Evolutionary conservation across 2,329 filamentous ascomycete genomes (phyloP), one percentile per base, ranked within the genome.

Genomic region (Grosmannia penicillata): DNA sequence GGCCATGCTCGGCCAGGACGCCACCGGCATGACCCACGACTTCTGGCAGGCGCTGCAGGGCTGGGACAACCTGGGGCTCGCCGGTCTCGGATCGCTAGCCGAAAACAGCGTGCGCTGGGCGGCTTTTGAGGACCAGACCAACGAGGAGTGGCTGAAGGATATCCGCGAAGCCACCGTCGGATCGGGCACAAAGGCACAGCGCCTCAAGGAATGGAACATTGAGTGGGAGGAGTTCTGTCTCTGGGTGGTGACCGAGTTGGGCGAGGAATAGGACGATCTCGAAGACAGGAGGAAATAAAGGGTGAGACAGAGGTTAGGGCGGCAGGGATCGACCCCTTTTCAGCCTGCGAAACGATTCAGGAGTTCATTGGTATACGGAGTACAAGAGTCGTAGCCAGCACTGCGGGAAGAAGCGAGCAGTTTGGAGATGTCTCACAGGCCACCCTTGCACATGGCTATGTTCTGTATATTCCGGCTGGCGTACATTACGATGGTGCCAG

Each of bases 51-150:
- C 82, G 2, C 62, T 95, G 17, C 86, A 94, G 57, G 87, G 83
- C 0, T 91, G 87, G 74, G 80, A 93, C 42, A 94, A 93, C 52
- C 70, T 95, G 13, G 91, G 87, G 1, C 66, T 96, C 3, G 85
- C 83, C 10, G 89, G 87, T 0, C 60, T 96, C 37, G 89, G 82
- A 0, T 82, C 78, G 41, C 66, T 98, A 49, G 89, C 86, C 0
- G 86, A 96, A 66, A 96, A 94, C 53, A 93, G 84, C 47, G 76
- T 96, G 32, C 71, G 83, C 29, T 96, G 85, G 84, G 80, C 85
- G 8, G 81, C 79, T 18, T 93, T 87, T 49, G 85, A 93, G 53
- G 86, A 95, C 48, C 75, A 85, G 54, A 69, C 60, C 17, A 57
- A 70, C 10, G 70, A 75, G 8, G 73, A 78, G 33, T 95, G 87